phyloP scores from a whole-genome alignment of 2,329 filamentous ascomycete genomes.

The Talaromyces verruculosus region DNA sequence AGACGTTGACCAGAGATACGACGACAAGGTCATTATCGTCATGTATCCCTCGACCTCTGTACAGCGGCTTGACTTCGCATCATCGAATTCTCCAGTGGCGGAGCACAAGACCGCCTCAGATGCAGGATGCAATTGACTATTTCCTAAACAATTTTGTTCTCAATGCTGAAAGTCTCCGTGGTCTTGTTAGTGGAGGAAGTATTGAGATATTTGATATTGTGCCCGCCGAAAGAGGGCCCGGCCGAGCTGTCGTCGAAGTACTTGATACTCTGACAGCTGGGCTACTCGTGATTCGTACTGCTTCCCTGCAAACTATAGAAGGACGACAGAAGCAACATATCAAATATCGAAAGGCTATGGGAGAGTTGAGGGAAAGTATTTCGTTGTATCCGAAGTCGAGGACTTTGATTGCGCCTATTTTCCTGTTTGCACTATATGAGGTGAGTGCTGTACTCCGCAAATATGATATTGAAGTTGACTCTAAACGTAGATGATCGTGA shows the following conservation, averaged over 20 bases:
- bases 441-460: background rate
- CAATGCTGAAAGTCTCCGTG: background rate
- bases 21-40: background rate
- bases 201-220: constrained; percentile 8
- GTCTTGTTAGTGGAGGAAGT: background rate
- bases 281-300: background rate
- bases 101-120: background rate
- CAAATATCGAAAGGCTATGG: constrained; percentile 7
- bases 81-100: constrained; percentile 9
- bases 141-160: constrained; percentile 3
- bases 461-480: background rate
- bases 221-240: background rate
- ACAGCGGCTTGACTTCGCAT: background rate
- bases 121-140: constrained; percentile 13
- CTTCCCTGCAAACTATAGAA: background rate
- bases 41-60: background rate
- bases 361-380: background rate
- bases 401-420: constrained; percentile 7
- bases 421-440: constrained; percentile 12
- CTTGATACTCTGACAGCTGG: constrained; percentile 5
- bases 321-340: background rate
- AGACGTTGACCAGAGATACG: background rate
- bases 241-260: constrained; percentile 8
- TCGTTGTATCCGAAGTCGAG: constrained; percentile 5
- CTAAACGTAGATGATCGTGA: constrained; percentile 1